Conservation (phyloP, 2,329 filamentous ascomycete species). For the Penicillium occitanis region DNA sequence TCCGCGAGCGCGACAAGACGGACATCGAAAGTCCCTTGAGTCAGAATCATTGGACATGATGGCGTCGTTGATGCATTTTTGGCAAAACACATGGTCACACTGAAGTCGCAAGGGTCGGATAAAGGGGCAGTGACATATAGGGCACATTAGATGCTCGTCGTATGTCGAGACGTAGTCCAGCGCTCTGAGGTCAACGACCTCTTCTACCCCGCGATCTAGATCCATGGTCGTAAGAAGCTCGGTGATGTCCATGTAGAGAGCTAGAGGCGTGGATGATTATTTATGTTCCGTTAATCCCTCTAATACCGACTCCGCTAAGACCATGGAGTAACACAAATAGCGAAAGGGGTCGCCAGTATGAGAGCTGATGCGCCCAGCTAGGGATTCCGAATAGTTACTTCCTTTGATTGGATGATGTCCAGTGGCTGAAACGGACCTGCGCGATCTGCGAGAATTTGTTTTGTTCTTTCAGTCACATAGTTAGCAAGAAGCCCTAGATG, state of each 20-base stretch:
- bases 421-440: conserved; percentile 19
- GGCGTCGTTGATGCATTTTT: conserved; percentile 55
- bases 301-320: neutral
- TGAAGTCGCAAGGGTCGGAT: conserved; percentile 58
- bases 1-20: conserved; percentile 55
- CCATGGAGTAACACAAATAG: neutral
- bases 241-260: conserved; percentile 32
- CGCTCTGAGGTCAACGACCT: conserved; percentile 54
- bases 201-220: conserved; percentile 30
- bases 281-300: neutral
- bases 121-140: conserved; percentile 64
- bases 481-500: neutral
- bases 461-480: neutral
- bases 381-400: conserved; percentile 5
- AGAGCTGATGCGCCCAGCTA: conserved; percentile 3
- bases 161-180: conserved; percentile 59
- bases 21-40: conserved; percentile 50
- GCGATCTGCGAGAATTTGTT: conserved; percentile 11
- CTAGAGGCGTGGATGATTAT: neutral
- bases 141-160: conserved; percentile 62
- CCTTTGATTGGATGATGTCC: conserved; percentile 21
- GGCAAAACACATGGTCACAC: conserved; percentile 66
- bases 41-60: conserved; percentile 39
- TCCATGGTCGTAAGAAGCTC: conserved; percentile 32
- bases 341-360: conserved; percentile 1